Evolutionary conservation across 2,329 filamentous ascomycete species (phyloP).

Genomic region (Claviceps cyperi): DNA sequence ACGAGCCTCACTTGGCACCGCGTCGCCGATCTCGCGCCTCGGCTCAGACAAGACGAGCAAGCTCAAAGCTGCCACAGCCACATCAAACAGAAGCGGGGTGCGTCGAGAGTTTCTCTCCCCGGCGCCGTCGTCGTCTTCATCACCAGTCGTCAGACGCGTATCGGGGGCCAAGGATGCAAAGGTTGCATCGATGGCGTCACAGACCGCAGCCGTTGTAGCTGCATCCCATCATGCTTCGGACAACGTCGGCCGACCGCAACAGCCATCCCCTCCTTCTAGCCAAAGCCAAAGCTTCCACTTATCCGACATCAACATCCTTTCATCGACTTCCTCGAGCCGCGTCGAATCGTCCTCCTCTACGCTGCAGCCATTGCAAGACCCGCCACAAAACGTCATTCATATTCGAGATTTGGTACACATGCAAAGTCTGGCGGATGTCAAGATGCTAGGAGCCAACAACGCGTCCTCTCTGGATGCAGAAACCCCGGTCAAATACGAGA

Average conservation of each 20-base stretch:
- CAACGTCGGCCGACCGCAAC: constrained; percentile 12
- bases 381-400: constrained; percentile 46
- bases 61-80: not conserved
- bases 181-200: constrained; percentile 34
- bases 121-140: constrained; percentile 32
- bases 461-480: constrained; percentile 33
- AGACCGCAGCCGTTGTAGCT: constrained; percentile 16
- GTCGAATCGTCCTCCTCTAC: not conserved
- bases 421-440: constrained; percentile 70
- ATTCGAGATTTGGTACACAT: constrained; percentile 86
- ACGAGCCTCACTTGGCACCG: not conserved
- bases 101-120: constrained; percentile 37
- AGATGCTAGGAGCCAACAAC: constrained; percentile 42
- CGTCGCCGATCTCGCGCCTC: not conserved
- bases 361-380: constrained; percentile 9
- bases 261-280: constrained; percentile 23
- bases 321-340: constrained; percentile 1
- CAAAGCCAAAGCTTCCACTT: constrained; percentile 18
- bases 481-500: constrained; percentile 63
- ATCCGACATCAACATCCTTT: constrained; percentile 10
- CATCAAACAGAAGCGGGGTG: constrained; percentile 23
- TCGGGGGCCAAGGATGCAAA: constrained; percentile 26
- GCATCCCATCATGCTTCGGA: constrained; percentile 6
- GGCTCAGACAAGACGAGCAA: not conserved
- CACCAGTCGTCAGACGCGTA: constrained; percentile 24